Conservation (phyloP, 106 monocot genomes). For the Dioscorea zingiberensis region DNA sequence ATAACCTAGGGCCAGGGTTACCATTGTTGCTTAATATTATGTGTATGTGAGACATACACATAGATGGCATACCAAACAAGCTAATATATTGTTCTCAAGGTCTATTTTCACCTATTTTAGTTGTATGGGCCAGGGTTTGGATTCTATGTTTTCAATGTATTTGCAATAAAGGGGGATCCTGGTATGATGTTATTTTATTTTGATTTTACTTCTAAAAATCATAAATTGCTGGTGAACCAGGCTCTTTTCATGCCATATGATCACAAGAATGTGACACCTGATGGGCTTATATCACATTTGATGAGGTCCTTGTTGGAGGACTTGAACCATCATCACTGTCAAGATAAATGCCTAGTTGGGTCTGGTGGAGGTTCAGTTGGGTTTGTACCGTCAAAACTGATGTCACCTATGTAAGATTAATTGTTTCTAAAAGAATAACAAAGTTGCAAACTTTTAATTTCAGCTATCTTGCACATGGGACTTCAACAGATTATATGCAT, state of each 20-base stretch:
- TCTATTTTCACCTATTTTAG: too few species aligned
- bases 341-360: constrained; percentile 71
- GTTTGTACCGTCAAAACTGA: constrained; percentile 31
- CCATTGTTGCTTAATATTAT: too few species aligned
- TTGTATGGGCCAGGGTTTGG: too few species aligned
- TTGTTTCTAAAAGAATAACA: too few species aligned
- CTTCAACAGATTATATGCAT: constrained; percentile 94
- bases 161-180: too few species aligned
- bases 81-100: too few species aligned
- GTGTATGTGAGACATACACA: too few species aligned
- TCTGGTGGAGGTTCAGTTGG: constrained; percentile 94
- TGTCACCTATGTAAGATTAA: too few species aligned
- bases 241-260: constrained; percentile 99
- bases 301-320: constrained; percentile 71
- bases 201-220: constrained; percentile 1
- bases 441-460: constrained; percentile 1
- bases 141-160: too few species aligned
- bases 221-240: constrained; percentile 30
- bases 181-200: too few species aligned
- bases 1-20: too few species aligned
- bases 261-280: constrained; percentile 84
- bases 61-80: too few species aligned
- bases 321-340: constrained; percentile 67
- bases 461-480: constrained; percentile 98
- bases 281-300: constrained; percentile 30